Base-by-base conservation (phyloP, 2,329 filamentous ascomycete species). In the Teratosphaeria epicoccoides region DNA sequence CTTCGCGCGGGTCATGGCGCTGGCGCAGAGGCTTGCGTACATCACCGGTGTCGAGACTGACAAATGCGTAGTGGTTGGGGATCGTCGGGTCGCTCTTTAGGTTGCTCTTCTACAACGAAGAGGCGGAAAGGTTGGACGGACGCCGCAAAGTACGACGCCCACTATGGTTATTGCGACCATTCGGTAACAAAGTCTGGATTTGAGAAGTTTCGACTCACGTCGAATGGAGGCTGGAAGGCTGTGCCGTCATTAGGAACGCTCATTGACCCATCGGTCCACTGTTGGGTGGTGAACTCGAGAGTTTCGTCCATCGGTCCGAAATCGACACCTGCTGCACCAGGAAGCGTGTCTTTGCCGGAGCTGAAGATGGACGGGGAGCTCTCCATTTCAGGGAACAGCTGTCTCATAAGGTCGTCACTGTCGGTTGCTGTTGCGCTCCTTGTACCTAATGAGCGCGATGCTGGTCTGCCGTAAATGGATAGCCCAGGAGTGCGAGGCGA, bases 351-450 rank as follows among this genome's bases (percentile, higher is more conserved):
- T 47, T 43, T 53, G 22, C 43, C 49, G 17, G 53, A n/a, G 12
- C 24, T 54, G 45, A 58, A 61, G n/a, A 51, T 48, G 23, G 37
- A 53, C 43, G 53, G 55, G 37, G 53, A 49, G 40, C 62, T 49
- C 47, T 66, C 63, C 33, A 67, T 60, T 23, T 61, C 64, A n/a
- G 64, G 64, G 50, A 67, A 67, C 4, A 67, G 55, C 46, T 61
- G 57, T 40, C 57, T 57, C 49, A 67, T 59, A 43, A 66, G 50
- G 43, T 66, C 63, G 17, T 64, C 60, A 44, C 56, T 24, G 44
- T 28, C 44, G 25, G 23, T 46, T 17, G 23, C 59, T 7, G 63
- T 63, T 23, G 59, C 62, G 45, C 54, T 60, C 37, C 52, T 54
- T 20, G 60, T 57, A 5, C 61, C 60, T n/a, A 66, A 52, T 3